These are phyloP conservation scores for Penicillium digitatum DNA, from an alignment of 2,329 filamentous ascomycete genomes.

Conservation along the genomic window DNA sequence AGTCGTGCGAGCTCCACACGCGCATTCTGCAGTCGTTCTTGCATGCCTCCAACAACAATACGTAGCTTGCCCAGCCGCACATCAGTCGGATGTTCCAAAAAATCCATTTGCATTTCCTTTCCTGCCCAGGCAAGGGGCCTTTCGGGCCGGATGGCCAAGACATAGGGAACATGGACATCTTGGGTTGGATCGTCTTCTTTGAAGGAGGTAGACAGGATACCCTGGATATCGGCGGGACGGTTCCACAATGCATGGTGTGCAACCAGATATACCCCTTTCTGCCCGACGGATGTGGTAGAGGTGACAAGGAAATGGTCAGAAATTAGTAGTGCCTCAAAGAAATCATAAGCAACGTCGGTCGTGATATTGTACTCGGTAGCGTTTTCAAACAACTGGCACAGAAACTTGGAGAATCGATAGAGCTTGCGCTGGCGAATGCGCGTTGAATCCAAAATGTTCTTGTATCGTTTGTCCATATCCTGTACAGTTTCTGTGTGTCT, in stretches of 20 bases:
- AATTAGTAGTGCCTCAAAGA: conserved; percentile 75
- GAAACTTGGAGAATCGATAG: conserved; percentile 85
- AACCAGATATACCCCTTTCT: conserved; percentile 75
- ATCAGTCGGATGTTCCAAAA: conserved; percentile 76
- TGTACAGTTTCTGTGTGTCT: conserved; percentile 76
- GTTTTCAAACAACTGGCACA: conserved; percentile 94
- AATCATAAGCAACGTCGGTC: conserved; percentile 64
- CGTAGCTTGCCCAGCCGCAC: conserved; percentile 82
- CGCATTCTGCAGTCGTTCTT: conserved; percentile 72
- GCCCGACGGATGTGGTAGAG: conserved; percentile 60
- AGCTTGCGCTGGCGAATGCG: conserved; percentile 94
- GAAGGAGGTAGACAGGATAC: conserved; percentile 76
- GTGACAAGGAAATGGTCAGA: conserved; percentile 86
- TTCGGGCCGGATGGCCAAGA: conserved; percentile 81
- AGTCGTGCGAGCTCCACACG: conserved; percentile 70
- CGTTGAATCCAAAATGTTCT: conserved; percentile 90
- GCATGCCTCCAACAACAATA: conserved; percentile 82
- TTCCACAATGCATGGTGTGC: conserved; percentile 75
- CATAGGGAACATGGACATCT: conserved; percentile 71
- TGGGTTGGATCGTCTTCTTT: conserved; percentile 65
- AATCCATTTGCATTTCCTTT: conserved; percentile 63
- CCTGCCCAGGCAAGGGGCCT: conserved; percentile 77
- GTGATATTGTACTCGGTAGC: conserved; percentile 88
- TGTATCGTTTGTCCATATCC: conserved; percentile 97
- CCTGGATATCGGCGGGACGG: conserved; percentile 75